These are phyloP conservation scores for Saposhnikovia divaricata DNA, from an alignment of 129 eudicot species.

Conservation along the genomic window DNA sequence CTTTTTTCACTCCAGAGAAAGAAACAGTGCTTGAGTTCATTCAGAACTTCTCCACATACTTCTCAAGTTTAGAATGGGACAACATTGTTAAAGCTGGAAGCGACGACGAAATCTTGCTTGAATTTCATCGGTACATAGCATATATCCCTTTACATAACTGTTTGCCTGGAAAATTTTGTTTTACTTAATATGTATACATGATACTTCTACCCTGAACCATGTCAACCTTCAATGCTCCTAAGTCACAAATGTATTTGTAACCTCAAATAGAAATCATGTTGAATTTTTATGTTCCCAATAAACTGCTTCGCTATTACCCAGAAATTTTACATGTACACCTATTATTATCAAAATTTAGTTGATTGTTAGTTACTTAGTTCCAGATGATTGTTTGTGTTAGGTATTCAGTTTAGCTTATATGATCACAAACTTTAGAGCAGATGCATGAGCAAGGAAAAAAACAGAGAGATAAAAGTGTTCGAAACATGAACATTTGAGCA, in stretches of 20 bases:
- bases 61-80: slow-evolving; percentile 66
- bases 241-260: background rate
- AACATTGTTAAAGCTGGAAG: slow-evolving; percentile 48
- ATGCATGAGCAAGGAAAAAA: background rate
- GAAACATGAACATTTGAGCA: background rate
- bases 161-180: background rate
- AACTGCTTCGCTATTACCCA: background rate
- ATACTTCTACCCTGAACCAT: background rate
- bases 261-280: background rate
- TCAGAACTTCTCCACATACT: slow-evolving; percentile 55
- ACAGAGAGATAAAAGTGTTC: background rate
- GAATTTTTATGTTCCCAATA: background rate
- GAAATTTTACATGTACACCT: background rate
- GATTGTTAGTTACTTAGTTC: background rate
- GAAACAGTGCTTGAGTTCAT: slow-evolving; percentile 52
- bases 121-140: slow-evolving; percentile 55
- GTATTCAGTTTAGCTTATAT: background rate
- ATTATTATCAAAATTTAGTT: background rate
- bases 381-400: background rate
- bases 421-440: background rate
- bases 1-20: slow-evolving; percentile 37
- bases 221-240: background rate
- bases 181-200: background rate
- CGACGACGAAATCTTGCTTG: slow-evolving; percentile 35
- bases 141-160: background rate